Evolutionary conservation across 768 basidiomycete species (phyloP), one percentile per base, ranked within the genome.

Genomic region (Pholiota conissans): DNA sequence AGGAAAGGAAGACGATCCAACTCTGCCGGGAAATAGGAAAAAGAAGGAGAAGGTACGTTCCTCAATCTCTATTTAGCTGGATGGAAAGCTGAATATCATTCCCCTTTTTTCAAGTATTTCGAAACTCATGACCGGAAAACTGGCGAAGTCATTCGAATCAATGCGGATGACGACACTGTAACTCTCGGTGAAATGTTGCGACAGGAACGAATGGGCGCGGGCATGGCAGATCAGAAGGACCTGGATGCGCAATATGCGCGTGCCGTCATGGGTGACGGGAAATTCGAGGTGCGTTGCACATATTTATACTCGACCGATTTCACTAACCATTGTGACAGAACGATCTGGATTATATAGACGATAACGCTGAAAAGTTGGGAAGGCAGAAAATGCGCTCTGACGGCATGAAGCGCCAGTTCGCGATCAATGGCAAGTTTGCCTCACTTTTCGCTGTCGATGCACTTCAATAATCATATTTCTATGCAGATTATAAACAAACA

Each of bases 381-480:
- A 79, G 95, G 55, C 87, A 93, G 72, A 98, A 96, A 74, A 95
- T 98, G 92, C 90, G 95, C 51, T 86, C 89, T 3, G 96, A 98
- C 66, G 93, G 90, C 20, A 93, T 97, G 89, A 98, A 95, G 71
- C 85, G 95, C 45, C 91, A 94, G 63, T 99, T 98, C 70, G 97
- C 97, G 11, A 91, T 99, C 61, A 85, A 98, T 57, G 95, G 95
- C 93, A 60, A 35, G 80, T 69, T 28, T 8, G 30, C 46, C 22
- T 27, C n/a, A 18, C 22, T 34, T 35, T 53, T 45, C 42, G 16
- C n/a, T 5, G 20, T 27, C 51, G 51, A 32, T 20, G 13, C 3
- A n/a, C 37, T 18, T 52, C 28, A n/a, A 46, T 27, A 49, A 11
- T 35, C 52, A 22, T 18, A 13, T 8, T 14, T 8, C 24, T 32